Evolutionary conservation across 2,329 filamentous ascomycete species (phyloP), one percentile per base, ranked within the genome.

Genomic region (Amauroascus niger): DNA sequence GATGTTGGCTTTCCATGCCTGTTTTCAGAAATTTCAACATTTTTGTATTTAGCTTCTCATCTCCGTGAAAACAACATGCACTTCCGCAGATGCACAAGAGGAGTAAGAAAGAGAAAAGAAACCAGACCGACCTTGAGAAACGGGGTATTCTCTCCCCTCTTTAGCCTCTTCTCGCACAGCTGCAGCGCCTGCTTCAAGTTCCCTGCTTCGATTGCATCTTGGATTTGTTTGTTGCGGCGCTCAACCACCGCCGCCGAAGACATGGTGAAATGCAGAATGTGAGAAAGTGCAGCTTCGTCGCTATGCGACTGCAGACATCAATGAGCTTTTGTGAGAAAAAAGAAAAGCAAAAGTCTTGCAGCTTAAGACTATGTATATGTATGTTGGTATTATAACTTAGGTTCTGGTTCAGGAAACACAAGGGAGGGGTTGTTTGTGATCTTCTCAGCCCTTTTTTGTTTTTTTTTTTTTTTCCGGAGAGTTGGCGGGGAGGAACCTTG

Each of bases 111-210:
- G 14, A 41, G 6, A 18, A 28, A 11, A 43, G 18, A 8, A 43
- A n/a, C 18, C 44, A 35, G 32, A 60, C 66, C 57, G 52, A 70
- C 71, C 59, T 63, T 69, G 30, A 74, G 55, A 55, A 72, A 72
- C 3, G 65, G 61, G 4, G 70, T 71, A 53, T 73, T 66, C 58
- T 76, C 73, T 32, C 72, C 72, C 60, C 82, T 82, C 66, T 81
- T 79, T 59, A 76, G 72, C 50, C 74, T 75, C 58, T 76, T 76
- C 55, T 76, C 73, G 50, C 74, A 74, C 18, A 76, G 62, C 60
- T 76, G 72, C 52, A 76, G 58, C 6, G 74, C 74, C 60, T 75
- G 73, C 59, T 76, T 76, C 60, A 74, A 64, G 58, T 76, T 76
- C 55, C 69, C 69, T 41, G 64, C 68, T 55, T 75, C 69, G 64